Conservation (phyloP, 345 rosid genomes). For the Citrus unshiu region DNA sequence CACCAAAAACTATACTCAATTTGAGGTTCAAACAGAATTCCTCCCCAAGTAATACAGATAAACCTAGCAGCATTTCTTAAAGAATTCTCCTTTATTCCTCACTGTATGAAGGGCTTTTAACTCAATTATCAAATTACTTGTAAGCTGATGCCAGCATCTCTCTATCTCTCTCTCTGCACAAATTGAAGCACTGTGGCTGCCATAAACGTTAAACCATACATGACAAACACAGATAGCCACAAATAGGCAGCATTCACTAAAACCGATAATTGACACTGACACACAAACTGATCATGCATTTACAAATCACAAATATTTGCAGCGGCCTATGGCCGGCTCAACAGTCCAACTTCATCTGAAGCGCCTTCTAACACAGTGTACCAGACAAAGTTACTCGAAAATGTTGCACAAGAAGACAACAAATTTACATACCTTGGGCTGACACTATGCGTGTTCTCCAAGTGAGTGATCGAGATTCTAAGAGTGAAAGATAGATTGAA, state of each 20-base stretch:
- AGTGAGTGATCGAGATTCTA: constrained; percentile 58
- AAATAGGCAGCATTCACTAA: neutral
- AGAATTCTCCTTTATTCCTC: neutral
- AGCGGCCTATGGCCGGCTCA: neutral
- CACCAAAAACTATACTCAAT: neutral
- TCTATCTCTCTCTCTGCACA: neutral
- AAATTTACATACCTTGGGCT: constrained; percentile 53
- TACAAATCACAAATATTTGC: neutral
- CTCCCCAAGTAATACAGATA: neutral
- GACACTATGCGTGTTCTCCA: constrained; percentile 88
- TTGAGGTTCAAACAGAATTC: neutral
- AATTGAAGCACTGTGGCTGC: neutral
- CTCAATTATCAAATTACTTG: neutral
- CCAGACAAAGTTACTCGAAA: neutral
- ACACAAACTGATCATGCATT: neutral
- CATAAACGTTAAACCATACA: neutral
- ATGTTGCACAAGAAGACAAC: neutral
- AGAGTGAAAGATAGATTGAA: constrained; percentile 49
- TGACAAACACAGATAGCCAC: neutral
- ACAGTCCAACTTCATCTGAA: neutral
- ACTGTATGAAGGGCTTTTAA: neutral
- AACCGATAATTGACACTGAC: neutral
- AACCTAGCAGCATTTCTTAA: neutral
- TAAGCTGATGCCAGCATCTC: neutral
- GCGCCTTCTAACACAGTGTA: neutral